Conservation (phyloP, 306 rosid species). For the Lablab purpureus region DNA sequence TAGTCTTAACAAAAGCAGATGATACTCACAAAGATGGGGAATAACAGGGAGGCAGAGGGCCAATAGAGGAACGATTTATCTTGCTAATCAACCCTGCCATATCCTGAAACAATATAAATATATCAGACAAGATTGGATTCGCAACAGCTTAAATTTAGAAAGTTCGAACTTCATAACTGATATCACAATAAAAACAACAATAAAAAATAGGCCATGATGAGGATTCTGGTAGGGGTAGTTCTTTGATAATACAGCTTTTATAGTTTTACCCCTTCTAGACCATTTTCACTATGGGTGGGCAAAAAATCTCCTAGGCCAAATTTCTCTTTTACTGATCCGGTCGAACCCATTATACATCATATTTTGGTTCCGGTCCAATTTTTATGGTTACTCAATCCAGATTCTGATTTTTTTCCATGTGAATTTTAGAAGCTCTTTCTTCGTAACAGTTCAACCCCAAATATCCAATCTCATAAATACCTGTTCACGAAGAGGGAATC, state of each 20-base stretch:
- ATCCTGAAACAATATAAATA: slow-evolving; percentile 68
- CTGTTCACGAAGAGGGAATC: no score
- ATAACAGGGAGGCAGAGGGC: slow-evolving; percentile 94
- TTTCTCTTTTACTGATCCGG: no score
- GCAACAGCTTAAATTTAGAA: slow-evolving; percentile 2
- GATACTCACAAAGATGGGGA: slow-evolving; percentile 89
- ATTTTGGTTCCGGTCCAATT: no score
- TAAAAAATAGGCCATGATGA: neutral
- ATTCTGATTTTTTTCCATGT: no score
- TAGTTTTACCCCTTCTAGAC: slow-evolving; percentile 20
- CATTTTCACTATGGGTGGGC: neutral
- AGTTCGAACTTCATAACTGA: slow-evolving; percentile 21
- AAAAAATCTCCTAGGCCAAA: no score
- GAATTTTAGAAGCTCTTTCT: no score
- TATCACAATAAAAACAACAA: slow-evolving; percentile 8
- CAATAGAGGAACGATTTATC: slow-evolving; percentile 95
- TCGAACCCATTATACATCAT: no score
- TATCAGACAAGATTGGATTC: neutral
- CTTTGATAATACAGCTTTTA: slow-evolving; percentile 13
- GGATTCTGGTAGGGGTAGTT: slow-evolving; percentile 10
- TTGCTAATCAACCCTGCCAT: slow-evolving; percentile 99
- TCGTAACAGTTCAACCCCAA: no score
- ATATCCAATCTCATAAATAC: no score
- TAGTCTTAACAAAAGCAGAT: slow-evolving; percentile 33
- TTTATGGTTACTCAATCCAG: no score